Conservation (phyloP, 768 basidiomycete genomes). For the Leucosporidium yakuticum region DNA sequence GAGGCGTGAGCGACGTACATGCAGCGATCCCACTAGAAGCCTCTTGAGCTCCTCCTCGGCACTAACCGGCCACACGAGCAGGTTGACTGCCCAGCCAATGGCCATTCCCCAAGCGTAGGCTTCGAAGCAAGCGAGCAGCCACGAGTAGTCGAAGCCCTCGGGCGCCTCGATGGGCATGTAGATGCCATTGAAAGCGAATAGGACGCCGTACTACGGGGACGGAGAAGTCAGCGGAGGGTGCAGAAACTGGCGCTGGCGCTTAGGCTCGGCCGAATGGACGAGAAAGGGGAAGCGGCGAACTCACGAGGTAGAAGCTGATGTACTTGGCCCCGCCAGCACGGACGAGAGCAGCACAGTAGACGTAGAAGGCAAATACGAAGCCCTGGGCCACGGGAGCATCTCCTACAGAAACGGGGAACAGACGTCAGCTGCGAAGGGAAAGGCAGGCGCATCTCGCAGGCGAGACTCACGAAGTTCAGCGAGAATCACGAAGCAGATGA, state of each 20-base stretch:
- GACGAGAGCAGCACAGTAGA: conserved; percentile 34
- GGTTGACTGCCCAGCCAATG: conserved; percentile 39
- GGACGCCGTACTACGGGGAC: conserved; percentile 14
- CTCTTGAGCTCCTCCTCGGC: conserved; percentile 38
- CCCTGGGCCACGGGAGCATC: conserved; percentile 40
- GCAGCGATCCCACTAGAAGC: conserved; percentile 31
- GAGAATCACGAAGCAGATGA: conserved; percentile 38
- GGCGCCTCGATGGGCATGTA: conserved; percentile 8
- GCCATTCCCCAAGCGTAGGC: conserved; percentile 40
- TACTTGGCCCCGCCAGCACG: conserved; percentile 23
- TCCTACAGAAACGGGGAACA: background rate
- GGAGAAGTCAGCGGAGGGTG: background rate
- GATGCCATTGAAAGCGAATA: conserved; percentile 32
- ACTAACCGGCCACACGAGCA: conserved; percentile 38
- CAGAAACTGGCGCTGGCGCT: background rate
- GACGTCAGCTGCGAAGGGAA: no score
- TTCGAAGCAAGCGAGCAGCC: conserved; percentile 37
- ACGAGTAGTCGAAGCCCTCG: conserved; percentile 11
- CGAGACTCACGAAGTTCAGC: conserved; percentile 30
- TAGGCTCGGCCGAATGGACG: no score
- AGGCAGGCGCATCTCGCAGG: background rate
- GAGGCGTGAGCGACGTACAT: conserved; percentile 2
- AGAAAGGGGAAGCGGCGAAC: background rate
- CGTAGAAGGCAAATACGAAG: conserved; percentile 39
- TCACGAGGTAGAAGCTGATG: conserved; percentile 29